Conservation (phyloP, 331 rosid genomes). For the Rhamnella rubrinervis region DNA sequence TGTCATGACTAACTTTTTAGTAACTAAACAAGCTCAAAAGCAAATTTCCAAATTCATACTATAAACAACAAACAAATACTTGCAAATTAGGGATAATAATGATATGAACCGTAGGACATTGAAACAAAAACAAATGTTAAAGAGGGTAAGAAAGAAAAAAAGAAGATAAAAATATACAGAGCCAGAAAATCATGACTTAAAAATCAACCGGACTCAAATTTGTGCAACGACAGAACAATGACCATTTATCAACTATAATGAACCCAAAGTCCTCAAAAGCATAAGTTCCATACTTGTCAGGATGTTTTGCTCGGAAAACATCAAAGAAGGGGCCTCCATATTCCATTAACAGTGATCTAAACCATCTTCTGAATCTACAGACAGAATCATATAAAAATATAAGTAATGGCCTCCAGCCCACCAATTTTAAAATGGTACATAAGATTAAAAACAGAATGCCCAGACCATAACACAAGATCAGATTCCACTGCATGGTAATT, state of each 20-base stretch:
- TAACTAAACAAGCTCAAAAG: too few relatives aligned
- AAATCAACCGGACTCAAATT: not conserved
- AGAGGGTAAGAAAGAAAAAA: too few relatives aligned
- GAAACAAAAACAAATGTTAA: too few relatives aligned
- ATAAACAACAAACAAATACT: too few relatives aligned
- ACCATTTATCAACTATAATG: not conserved
- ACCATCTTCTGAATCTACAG: conserved; percentile 88
- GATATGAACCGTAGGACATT: too few relatives aligned
- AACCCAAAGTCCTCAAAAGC: not conserved
- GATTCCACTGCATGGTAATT: conserved; percentile 24
- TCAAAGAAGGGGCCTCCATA: conserved; percentile 70
- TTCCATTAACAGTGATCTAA: conserved; percentile 66
- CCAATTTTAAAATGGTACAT: not conserved
- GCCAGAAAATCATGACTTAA: conserved; percentile 7
- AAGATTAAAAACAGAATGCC: not conserved
- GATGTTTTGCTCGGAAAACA: conserved; percentile 78
- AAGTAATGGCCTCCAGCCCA: not conserved
- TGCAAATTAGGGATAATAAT: too few relatives aligned
- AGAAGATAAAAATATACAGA: not conserved
- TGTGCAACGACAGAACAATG: not conserved
- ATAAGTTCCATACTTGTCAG: conserved; percentile 56
- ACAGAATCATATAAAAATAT: conserved; percentile 17
- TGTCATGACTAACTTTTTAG: too few relatives aligned
- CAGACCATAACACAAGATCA: not conserved
- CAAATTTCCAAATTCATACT: too few relatives aligned